A percentile compares a stretch with the other conserved stretches of the same genome.
These are phyloP conservation scores for Alternaria brassicicola DNA, from an alignment of 2,329 filamentous ascomycete genomes.

Conservation along the genomic window DNA sequence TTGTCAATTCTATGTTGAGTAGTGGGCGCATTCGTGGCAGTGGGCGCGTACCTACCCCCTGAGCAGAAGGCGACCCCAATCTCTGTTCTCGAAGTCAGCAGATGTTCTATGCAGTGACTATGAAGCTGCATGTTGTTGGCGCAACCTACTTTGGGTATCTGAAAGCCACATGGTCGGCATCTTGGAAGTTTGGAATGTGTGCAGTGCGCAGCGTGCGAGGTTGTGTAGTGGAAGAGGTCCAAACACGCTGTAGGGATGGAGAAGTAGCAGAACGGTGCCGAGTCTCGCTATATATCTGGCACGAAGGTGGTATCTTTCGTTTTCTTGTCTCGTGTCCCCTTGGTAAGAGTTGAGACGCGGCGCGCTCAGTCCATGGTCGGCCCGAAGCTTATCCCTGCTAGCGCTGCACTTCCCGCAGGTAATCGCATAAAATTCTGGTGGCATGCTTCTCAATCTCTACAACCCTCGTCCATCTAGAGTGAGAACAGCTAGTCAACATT, in stretches of 20 bases:
- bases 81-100: slow-evolving; percentile 62
- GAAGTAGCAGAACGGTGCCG: slow-evolving; percentile 4
- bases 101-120: neutral
- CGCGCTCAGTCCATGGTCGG: slow-evolving; percentile 15
- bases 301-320: slow-evolving; percentile 11
- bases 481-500: neutral
- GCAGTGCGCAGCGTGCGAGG: slow-evolving; percentile 8
- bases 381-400: slow-evolving; percentile 29
- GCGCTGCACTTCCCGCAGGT: slow-evolving; percentile 22
- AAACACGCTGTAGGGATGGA: neutral
- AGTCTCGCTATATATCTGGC: slow-evolving; percentile 10
- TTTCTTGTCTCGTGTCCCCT: slow-evolving; percentile 42
- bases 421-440: slow-evolving; percentile 25
- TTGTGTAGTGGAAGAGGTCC: neutral
- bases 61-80: slow-evolving; percentile 98
- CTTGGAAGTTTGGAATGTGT: slow-evolving; percentile 25
- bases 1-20: slow-evolving; percentile 8
- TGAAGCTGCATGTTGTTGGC: neutral
- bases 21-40: slow-evolving; percentile 21
- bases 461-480: neutral
- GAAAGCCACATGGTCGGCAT: slow-evolving; percentile 95
- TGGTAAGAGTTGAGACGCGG: slow-evolving; percentile 24
- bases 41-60: slow-evolving; percentile 72
- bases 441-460: slow-evolving; percentile 1
- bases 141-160: slow-evolving; percentile 84